A percentile compares a stretch with the other conserved stretches of the same genome.
phyloP scores from a whole-genome alignment of 179 eudicot genomes.

The Sideroxylon spinosum region DNA sequence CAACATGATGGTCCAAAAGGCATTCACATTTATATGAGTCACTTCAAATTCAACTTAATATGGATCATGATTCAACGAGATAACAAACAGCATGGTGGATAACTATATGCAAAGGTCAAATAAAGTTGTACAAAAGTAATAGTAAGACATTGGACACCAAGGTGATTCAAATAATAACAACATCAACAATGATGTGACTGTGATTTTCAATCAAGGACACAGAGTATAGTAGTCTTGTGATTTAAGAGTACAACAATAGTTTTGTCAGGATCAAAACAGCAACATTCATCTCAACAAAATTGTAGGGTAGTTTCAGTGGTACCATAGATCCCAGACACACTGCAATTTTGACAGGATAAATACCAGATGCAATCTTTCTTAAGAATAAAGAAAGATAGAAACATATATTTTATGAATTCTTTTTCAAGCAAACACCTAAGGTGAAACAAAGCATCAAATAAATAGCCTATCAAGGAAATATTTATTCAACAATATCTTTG shows the following conservation, averaged over 20 bases:
- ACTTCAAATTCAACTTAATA: neutral
- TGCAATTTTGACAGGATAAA: neutral
- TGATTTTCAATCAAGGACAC: neutral
- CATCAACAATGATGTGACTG: neutral
- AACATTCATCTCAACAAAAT: neutral
- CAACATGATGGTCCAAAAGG: neutral
- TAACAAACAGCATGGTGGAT: neutral
- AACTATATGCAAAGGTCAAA: neutral
- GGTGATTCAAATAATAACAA: neutral
- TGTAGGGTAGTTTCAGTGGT: neutral
- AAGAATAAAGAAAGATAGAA: neutral
- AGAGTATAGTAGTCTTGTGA: neutral
- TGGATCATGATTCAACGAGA: neutral
- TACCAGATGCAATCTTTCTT: neutral
- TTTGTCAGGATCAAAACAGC: neutral
- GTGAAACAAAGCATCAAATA: neutral
- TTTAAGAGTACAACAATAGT: neutral
- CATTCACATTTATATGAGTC: neutral
- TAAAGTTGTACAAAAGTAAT: neutral
- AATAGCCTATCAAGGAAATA: slow-evolving; percentile 5
- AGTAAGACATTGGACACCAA: neutral
- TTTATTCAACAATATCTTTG: neutral
- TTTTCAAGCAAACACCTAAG: neutral
- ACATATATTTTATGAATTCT: neutral
- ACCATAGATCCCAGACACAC: neutral